These are phyloP conservation scores for Pestalotiopsis sp. DNA, from an alignment of 2,329 filamentous ascomycete genomes.

Conservation along the genomic window DNA sequence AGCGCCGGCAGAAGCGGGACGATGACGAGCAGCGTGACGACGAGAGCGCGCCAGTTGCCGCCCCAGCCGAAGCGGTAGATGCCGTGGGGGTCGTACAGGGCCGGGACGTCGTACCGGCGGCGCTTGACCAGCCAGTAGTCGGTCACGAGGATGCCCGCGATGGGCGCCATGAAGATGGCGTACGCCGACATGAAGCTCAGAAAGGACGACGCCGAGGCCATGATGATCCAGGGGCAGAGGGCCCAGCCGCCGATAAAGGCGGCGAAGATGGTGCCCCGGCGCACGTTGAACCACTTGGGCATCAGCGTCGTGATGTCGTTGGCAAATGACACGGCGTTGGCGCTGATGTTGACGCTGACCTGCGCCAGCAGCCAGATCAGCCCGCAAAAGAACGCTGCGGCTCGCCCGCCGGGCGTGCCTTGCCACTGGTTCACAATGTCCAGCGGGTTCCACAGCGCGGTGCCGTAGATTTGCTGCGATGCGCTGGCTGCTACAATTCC, in stretches of 20 bases:
- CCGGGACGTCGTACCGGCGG: slow-evolving; percentile 37
- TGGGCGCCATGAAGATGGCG: slow-evolving; percentile 36
- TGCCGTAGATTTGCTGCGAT: slow-evolving; percentile 45
- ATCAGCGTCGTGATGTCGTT: slow-evolving; percentile 33
- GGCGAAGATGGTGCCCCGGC: slow-evolving; percentile 32
- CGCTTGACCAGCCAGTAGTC: slow-evolving; percentile 33
- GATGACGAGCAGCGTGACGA: slow-evolving; percentile 25
- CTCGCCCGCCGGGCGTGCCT: slow-evolving; percentile 28
- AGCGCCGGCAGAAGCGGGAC: slow-evolving; percentile 35
- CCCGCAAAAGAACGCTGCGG: slow-evolving; percentile 34
- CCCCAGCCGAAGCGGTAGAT: slow-evolving; percentile 37
- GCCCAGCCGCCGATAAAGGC: slow-evolving; percentile 36
- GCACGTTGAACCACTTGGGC: slow-evolving; percentile 34
- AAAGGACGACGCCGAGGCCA: slow-evolving; percentile 31
- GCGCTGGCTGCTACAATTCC: slow-evolving; percentile 52
- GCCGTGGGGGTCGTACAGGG: slow-evolving; percentile 38
- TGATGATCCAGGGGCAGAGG: slow-evolving; percentile 38
- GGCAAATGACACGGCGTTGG: slow-evolving; percentile 31
- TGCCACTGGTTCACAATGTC: slow-evolving; percentile 46
- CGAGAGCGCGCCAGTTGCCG: slow-evolving; percentile 36
- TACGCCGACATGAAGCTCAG: slow-evolving; percentile 36
- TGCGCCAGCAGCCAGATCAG: slow-evolving; percentile 42
- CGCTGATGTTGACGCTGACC: slow-evolving; percentile 32
- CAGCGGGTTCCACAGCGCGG: slow-evolving; percentile 51
- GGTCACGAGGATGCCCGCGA: slow-evolving; percentile 24